Evolutionary conservation across 768 basidiomycete genomes (phyloP), one percentile per base, ranked within the genome.

Genomic region (Rhizopogon roseolus): DNA sequence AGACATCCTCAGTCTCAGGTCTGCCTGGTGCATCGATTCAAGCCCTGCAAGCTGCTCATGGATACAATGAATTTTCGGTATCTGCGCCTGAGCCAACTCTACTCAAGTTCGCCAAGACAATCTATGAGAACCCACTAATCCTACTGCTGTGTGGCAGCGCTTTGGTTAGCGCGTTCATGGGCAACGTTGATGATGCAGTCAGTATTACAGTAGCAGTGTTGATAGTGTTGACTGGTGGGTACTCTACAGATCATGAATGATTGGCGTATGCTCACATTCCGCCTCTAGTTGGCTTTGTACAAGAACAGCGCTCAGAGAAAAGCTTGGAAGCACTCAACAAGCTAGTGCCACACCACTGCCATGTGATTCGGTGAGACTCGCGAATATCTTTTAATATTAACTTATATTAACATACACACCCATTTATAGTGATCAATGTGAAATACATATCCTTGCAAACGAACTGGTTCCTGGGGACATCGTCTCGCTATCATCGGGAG

Each of bases 381-480:
- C 34, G 19, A 38, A 48, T 37, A 29, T 52, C 16, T 46, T 10
- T 34, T 22, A 25, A 29, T 19, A 34, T 38, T 2, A 4, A 25
- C 44, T 13, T 4, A 11, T 42, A 51, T 49, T 11, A 38, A 39
- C 16, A 10, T 27, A 13, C 14, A 16, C 50, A 36, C 37, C 45
- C 50, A 17, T 39, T 42, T 28, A 54, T 58, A 61, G 69, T 25
- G 58, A 78, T 69, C 13, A 87, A 86, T 70, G 81, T 82, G 60
- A 81, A 11, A 69, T 83, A 38, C 92, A 92, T 59, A 72, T 92
- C n/a, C 84, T 98, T 32, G 96, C 94, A 0, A 98, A 98, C 68
- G 91, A 96, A 64, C 85, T 98, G n/a, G 90, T 98, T 4, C 95
- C 95, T 0, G 95, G 95, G 29, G 95, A 98, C 65, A 79, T 98